These are phyloP conservation scores for Agapanthus africanus DNA, from an alignment of 106 monocot genomes.

Conservation along the genomic window DNA sequence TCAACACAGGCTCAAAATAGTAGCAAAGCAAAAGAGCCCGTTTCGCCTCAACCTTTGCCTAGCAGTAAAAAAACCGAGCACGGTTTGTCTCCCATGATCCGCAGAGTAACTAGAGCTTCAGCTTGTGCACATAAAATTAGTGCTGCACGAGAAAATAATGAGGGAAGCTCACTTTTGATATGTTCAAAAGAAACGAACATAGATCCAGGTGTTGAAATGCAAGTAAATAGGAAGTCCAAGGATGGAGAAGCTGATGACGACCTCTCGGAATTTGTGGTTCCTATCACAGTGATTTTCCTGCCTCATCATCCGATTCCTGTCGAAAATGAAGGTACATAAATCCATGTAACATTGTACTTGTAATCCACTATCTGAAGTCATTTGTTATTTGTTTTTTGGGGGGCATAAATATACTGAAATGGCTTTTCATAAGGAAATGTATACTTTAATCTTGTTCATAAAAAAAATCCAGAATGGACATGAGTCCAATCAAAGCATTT, in stretches of 20 bases:
- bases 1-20: background rate
- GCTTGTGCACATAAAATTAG: background rate
- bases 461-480: too few relatives aligned
- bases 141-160: background rate
- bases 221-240: background rate
- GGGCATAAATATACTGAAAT: too few relatives aligned
- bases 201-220: background rate
- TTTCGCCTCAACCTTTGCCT: constrained; percentile 3
- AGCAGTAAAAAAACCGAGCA: background rate
- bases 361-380: too few relatives aligned
- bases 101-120: constrained; percentile 4
- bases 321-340: background rate
- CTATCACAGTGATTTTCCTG: background rate
- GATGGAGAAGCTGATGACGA: background rate
- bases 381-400: too few relatives aligned
- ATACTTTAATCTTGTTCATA: too few relatives aligned
- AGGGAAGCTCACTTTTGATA: background rate
- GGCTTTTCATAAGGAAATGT: too few relatives aligned
- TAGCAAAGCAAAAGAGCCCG: background rate
- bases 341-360: too few relatives aligned
- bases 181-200: constrained; percentile 28
- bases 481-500: too few relatives aligned
- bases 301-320: background rate
- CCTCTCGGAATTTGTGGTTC: background rate
- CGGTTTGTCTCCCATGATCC: background rate